Conservation (phyloP, 192 early-diverging fungal genomes). For the Rhizoclosmatium sp. region DNA sequence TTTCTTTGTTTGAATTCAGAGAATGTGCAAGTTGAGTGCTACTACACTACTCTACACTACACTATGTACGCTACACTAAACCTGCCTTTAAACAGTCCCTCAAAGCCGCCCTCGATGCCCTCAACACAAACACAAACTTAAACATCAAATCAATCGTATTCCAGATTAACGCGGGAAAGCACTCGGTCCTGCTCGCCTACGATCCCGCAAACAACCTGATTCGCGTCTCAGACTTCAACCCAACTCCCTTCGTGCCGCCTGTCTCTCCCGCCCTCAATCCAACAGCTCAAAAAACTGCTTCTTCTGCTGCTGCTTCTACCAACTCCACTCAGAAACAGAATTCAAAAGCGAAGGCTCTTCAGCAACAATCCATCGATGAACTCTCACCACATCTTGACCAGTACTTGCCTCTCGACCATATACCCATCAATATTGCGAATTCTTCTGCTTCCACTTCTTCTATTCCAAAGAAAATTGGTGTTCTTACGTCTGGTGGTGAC, state of each 20-base stretch:
- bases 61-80: no score
- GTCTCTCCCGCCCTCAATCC: conserved; percentile 43
- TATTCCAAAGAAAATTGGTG: conserved; percentile 80
- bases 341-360: neutral
- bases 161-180: neutral
- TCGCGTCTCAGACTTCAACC: conserved; percentile 63
- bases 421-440: neutral
- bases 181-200: conserved; percentile 50
- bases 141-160: neutral
- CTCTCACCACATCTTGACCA: conserved; percentile 8
- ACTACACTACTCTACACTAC: no score
- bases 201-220: conserved; percentile 88
- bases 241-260: conserved; percentile 59
- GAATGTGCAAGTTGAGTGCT: no score
- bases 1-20: no score
- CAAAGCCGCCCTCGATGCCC: no score
- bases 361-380: conserved; percentile 2
- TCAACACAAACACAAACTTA: neutral
- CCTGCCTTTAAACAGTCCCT: no score
- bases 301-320: conserved; percentile 2
- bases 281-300: neutral
- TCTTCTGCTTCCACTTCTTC: neutral
- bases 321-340: neutral
- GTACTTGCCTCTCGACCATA: conserved; percentile 8
- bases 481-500: conserved; percentile 95